Conservation (phyloP, 2,329 filamentous ascomycete genomes). For the Neonectria sp. region DNA sequence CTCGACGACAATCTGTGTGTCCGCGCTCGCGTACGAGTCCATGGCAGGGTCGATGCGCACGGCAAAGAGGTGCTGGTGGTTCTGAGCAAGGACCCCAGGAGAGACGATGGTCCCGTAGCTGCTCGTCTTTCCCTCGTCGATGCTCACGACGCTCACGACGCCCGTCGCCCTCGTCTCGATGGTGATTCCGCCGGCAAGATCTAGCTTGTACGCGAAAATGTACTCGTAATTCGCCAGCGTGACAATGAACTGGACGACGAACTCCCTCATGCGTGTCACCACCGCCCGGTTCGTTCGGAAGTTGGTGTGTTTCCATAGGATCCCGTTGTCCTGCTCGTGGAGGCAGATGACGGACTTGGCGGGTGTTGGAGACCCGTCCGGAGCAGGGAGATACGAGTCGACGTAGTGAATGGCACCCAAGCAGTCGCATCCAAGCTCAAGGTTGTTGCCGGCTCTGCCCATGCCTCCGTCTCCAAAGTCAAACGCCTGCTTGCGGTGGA, state of each 20-base stretch:
- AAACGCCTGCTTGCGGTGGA: constrained; percentile 79
- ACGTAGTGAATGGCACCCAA: constrained; percentile 77
- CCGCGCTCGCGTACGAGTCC: constrained; percentile 61
- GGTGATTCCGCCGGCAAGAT: constrained; percentile 73
- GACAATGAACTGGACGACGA: constrained; percentile 79
- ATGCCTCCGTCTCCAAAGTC: constrained; percentile 79
- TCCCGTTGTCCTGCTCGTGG: constrained; percentile 80
- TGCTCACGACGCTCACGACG: constrained; percentile 73
- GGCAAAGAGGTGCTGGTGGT: constrained; percentile 80
- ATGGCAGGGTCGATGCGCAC: constrained; percentile 76
- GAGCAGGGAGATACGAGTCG: constrained; percentile 67
- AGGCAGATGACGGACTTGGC: constrained; percentile 75
- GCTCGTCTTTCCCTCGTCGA: constrained; percentile 67
- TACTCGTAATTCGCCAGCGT: constrained; percentile 82
- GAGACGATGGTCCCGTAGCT: constrained; percentile 74
- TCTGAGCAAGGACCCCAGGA: constrained; percentile 75
- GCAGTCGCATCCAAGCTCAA: constrained; percentile 79
- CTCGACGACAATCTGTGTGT: constrained; percentile 65
- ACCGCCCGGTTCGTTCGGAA: constrained; percentile 74
- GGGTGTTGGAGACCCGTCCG: constrained; percentile 67
- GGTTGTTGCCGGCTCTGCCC: constrained; percentile 77
- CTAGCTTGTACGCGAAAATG: constrained; percentile 67
- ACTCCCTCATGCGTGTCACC: constrained; percentile 71
- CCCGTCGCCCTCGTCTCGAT: constrained; percentile 77
- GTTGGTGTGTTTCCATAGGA: constrained; percentile 81